Percentiles rank a stretch among this genome's conserved stretches.
Conservation (phyloP, 2,329 filamentous ascomycete species). For the Coniochaeta ligniaria region DNA sequence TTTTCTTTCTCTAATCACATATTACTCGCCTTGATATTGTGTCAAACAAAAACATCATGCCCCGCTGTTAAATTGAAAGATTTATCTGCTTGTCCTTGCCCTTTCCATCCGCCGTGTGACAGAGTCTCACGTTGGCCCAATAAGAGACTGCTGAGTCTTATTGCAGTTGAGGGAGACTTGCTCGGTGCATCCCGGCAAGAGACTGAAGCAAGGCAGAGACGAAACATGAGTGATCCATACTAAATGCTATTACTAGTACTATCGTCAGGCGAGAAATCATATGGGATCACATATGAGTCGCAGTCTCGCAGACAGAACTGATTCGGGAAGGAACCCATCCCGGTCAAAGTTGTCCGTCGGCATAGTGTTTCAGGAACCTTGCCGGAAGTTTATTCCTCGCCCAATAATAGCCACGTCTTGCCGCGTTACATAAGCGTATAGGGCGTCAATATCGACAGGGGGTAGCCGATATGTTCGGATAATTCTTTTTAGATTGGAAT, state of each 20-base stretch:
- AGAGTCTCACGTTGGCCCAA: neutral
- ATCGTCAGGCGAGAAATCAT: neutral
- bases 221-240: no score
- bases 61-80: neutral
- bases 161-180: neutral
- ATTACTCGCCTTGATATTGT: neutral
- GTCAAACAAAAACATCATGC: neutral
- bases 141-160: neutral
- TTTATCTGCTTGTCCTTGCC: neutral
- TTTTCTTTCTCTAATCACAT: no score
- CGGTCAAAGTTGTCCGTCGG: neutral
- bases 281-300: neutral
- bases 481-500: neutral
- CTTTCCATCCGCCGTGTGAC: neutral
- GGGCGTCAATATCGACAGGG: neutral
- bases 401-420: neutral
- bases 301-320: neutral
- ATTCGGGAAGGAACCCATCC: neutral
- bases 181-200: neutral
- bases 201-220: neutral
- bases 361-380: neutral
- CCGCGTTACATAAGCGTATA: slow-evolving; percentile 1
- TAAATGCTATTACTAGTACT: no score
- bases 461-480: neutral
- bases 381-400: neutral